A percentile compares a stretch with the other conserved stretches of the same genome.
phyloP scores from a whole-genome alignment of 371 early-diverging fungal species.

The Amoeboaphelidium protococcarum region DNA sequence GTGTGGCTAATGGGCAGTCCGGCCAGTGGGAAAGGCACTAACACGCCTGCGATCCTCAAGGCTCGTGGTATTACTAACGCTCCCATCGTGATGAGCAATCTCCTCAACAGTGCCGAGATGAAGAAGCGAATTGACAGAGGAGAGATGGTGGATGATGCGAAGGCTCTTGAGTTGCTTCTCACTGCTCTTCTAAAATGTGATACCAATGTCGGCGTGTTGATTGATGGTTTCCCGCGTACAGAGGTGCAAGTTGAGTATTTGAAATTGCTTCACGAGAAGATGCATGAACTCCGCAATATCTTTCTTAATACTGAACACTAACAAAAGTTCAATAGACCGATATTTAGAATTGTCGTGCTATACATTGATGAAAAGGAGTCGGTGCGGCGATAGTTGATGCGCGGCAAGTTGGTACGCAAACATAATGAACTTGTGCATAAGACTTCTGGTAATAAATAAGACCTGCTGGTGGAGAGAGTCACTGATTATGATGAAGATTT shows the following conservation, averaged over 20 bases:
- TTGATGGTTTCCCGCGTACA: slow-evolving; percentile 39
- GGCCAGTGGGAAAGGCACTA: slow-evolving; percentile 36
- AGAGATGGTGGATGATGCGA: slow-evolving; percentile 30
- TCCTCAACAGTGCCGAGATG: slow-evolving; percentile 29
- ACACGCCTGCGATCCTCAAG: slow-evolving; percentile 29
- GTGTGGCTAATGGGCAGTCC: slow-evolving; percentile 43
- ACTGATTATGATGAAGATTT: slow-evolving; percentile 32
- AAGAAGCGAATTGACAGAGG: slow-evolving; percentile 33
- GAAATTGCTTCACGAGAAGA: slow-evolving; percentile 27
- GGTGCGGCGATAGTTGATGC: slow-evolving; percentile 24
- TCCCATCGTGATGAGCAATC: slow-evolving; percentile 29
- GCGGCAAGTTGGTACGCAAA: slow-evolving; percentile 26
- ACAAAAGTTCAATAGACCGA: slow-evolving; percentile 28
- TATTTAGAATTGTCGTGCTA: slow-evolving; percentile 31
- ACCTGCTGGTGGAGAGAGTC: slow-evolving; percentile 30
- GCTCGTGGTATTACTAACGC: slow-evolving; percentile 34
- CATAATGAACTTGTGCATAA: slow-evolving; percentile 27
- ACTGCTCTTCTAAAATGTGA: slow-evolving; percentile 29
- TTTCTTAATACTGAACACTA: slow-evolving; percentile 24
- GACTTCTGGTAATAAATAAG: slow-evolving; percentile 28
- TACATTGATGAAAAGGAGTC: slow-evolving; percentile 37
- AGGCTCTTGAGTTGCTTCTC: slow-evolving; percentile 26
- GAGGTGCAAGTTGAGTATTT: slow-evolving; percentile 35
- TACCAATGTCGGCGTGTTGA: slow-evolving; percentile 27
- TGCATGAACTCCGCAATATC: slow-evolving; percentile 24